Evolutionary conservation across 2,329 filamentous ascomycete species (phyloP), one percentile per base, ranked within the genome.

Genomic region (Talaromyces sp.): DNA sequence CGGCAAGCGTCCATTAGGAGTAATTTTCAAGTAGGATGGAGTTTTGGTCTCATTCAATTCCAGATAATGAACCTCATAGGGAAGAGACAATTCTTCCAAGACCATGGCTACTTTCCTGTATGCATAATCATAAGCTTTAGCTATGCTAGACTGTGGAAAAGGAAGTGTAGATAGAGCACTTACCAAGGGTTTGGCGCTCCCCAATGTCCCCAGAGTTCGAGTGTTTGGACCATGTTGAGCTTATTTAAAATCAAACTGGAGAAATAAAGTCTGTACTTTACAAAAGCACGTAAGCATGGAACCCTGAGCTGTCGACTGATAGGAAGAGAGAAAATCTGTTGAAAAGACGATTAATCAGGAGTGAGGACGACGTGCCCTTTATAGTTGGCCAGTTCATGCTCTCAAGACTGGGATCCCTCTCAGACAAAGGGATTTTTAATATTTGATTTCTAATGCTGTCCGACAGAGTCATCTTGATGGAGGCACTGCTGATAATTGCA

Each of bases 151-250:
- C 9, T 11, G 31, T 25, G 9, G 16, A 21, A 9, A 50, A 16
- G 9, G 25, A 12, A n/a, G 16, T 5, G 23, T 33, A 44, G 18
- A 21, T n/a, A 58, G 16, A 12, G 21, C 16, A 35, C 57, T 33
- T 28, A 59, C 65, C 68, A 70, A 14, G 72, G 71, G 56, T 73
- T 73, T 39, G 72, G 71, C 25, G 69, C 69, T 18, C 28, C 33
- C n/a, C 55, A 42, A 48, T 70, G 67, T 54, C 63, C 64, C 54
- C 66, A 68, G 44, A 68, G 31, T 18, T 59, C 57, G 18, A 63
- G 58, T 18, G 40, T 59, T 48, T 48, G 57, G n/a, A 48, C 18
- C 57, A 59, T 59, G 11, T 33, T 52, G 28, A 52, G 18, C 9
- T 25, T 31, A 5, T 33, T 4, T 28, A 14, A n/a, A 23, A 50